phyloP scores from a whole-genome alignment of 148 eudicot species.

The Persicaria maculosa region DNA sequence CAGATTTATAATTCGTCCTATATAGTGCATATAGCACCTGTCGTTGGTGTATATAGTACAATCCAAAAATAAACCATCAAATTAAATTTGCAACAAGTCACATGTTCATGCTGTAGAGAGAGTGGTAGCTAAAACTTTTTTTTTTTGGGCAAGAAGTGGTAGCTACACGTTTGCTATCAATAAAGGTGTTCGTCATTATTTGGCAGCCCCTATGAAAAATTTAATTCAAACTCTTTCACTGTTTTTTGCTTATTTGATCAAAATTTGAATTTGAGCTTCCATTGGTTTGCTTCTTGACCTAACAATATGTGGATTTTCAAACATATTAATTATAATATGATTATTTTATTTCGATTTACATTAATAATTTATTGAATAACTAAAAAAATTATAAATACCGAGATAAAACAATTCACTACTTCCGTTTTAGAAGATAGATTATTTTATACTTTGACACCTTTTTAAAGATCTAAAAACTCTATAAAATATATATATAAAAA shows the following conservation, averaged over 20 bases:
- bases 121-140: neutral
- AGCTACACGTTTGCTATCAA: conserved; percentile 2
- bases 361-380: too few species aligned
- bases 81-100: neutral
- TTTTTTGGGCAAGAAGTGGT: neutral
- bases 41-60: too few species aligned
- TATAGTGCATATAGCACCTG: too few species aligned
- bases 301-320: neutral
- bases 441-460: too few species aligned
- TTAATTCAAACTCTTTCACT: neutral
- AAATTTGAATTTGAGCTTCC: neutral
- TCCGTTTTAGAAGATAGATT: too few species aligned
- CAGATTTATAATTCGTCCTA: too few species aligned
- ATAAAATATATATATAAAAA: too few species aligned
- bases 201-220: neutral
- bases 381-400: too few species aligned
- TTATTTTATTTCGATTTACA: too few species aligned
- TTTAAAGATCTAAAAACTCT: too few species aligned
- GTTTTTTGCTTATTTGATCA: neutral
- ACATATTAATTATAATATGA: too few species aligned
- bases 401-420: too few species aligned
- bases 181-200: neutral
- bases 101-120: neutral
- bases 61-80: neutral
- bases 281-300: neutral